Base-by-base conservation (phyloP, 2,329 filamentous ascomycete species). In the Hymenoscyphus occultus region DNA sequence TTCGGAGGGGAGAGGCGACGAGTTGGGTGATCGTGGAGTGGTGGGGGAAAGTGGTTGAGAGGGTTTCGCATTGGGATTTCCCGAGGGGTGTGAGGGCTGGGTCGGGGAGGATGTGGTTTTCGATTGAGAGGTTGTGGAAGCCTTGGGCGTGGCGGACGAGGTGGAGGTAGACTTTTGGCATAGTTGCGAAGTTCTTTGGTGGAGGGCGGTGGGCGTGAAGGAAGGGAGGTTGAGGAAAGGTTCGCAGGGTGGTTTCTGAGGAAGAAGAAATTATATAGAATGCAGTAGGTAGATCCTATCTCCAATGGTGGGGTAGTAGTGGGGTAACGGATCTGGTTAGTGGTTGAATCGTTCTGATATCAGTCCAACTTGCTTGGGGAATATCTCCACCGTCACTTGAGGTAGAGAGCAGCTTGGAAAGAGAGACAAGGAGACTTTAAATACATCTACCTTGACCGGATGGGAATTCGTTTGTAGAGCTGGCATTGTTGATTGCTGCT, bases 21-120 rank as follows among this genome's bases (percentile, higher is more conserved):
- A 96, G 83, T 70, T 90, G 83, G 4, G 89, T 88, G 73, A 95
- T 80, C 48, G 82, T 77, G 67, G 81, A 79, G 74, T 90, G 88
- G 76, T 84, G 77, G 10, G 90, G 85, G 75, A 96, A 96, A 22
- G 71, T 67, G 39, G 80, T 74, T 71, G 83, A 78, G 51, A 97
- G 86, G 16, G 78, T 76, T 32, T 77, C 79, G 79, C 92, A 96
- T 82, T 97, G 92, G 67, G 86, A 73, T 74, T 88, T 82, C 71
- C 93, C 93, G n/a, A 88, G 81, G 0, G 85, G 81, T 1, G 93
- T 97, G 62, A 97, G 84, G 65, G 86, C 80, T 1, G 93, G 93
- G 74, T 97, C 93, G n/a, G 76, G 87, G 51, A 96, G 80, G 67
- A 79, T 74, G 75, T 93, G 89, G 78, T 93, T 92, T 68, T 84